Conservation (phyloP, 2,329 filamentous ascomycete genomes). For the Alternaria ventricosa region DNA sequence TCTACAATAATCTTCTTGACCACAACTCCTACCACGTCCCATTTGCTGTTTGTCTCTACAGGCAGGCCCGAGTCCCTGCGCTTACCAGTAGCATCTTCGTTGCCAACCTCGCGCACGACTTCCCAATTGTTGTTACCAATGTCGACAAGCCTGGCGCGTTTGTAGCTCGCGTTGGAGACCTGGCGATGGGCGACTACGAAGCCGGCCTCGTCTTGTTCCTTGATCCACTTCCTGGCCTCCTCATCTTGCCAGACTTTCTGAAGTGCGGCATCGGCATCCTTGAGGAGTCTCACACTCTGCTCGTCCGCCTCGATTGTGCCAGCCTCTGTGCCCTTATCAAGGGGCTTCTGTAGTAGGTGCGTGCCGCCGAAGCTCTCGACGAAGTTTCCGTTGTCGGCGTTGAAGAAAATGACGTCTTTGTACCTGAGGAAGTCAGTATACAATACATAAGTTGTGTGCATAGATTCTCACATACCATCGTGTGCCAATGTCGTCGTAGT, state of each 20-base stretch:
- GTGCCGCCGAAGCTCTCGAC: conserved; percentile 40
- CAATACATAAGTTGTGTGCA: not conserved
- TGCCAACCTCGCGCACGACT: conserved; percentile 40
- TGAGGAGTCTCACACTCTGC: conserved; percentile 41
- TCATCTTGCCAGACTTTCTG: conserved; percentile 35
- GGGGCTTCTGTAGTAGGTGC: conserved; percentile 37
- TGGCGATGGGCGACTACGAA: conserved; percentile 41
- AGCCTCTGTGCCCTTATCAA: conserved; percentile 32
- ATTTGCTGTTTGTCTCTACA: conserved; percentile 42
- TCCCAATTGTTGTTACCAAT: conserved; percentile 39
- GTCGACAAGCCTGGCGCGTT: conserved; percentile 42
- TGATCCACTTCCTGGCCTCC: conserved; percentile 35
- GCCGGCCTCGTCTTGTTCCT: conserved; percentile 38
- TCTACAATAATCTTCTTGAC: conserved; percentile 37
- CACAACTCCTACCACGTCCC: conserved; percentile 44
- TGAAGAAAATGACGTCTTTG: conserved; percentile 46
- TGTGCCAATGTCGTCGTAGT: conserved; percentile 46
- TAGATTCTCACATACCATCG: conserved; percentile 29
- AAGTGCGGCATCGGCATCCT: conserved; percentile 35
- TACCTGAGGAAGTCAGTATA: conserved; percentile 15
- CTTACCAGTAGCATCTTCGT: conserved; percentile 36
- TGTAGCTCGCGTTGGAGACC: conserved; percentile 45
- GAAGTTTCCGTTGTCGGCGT: conserved; percentile 31
- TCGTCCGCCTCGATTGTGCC: conserved; percentile 46
- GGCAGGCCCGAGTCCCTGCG: conserved; percentile 40